phyloP scores from a whole-genome alignment of 75 land plant genomes.

The Selaginella moellendorffii region DNA sequence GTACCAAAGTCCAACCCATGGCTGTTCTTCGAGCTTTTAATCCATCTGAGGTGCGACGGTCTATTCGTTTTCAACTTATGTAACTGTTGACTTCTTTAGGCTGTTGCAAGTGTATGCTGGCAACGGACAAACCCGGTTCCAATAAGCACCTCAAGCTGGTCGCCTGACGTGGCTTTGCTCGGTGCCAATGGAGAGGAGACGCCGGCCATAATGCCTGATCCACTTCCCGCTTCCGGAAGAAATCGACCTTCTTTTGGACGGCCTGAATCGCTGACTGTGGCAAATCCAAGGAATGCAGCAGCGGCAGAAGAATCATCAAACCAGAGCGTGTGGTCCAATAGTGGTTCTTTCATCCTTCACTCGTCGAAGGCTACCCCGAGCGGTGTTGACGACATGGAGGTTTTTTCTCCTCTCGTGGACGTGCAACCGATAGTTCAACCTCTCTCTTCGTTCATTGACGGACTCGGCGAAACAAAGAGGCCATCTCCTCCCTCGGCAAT shows the following conservation, averaged over 20 bases:
- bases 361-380: constrained; percentile 19
- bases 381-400: constrained; percentile 92
- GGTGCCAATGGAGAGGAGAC: constrained; percentile 57
- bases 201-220: constrained; percentile 91
- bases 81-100: constrained; percentile 29
- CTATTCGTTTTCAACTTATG: neutral
- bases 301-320: neutral
- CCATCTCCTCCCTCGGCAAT: too few species aligned
- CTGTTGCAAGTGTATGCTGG: constrained; percentile 89
- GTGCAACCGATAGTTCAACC: constrained; percentile 55
- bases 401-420: constrained; percentile 89
- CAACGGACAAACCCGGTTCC: constrained; percentile 70
- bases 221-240: constrained; percentile 48
- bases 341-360: neutral
- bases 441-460: neutral
- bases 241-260: neutral
- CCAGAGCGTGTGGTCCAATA: neutral
- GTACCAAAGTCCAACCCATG: constrained; percentile 76
- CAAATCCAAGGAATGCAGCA: neutral
- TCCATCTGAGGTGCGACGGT: constrained; percentile 52
- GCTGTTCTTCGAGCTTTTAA: constrained; percentile 78
- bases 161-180: constrained; percentile 65
- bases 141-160: constrained; percentile 53
- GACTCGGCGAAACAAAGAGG: too few species aligned
- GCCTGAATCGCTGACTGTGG: neutral